phyloP scores from a whole-genome alignment of 1,284 basidiomycete species.

The Leccinum insolens region DNA sequence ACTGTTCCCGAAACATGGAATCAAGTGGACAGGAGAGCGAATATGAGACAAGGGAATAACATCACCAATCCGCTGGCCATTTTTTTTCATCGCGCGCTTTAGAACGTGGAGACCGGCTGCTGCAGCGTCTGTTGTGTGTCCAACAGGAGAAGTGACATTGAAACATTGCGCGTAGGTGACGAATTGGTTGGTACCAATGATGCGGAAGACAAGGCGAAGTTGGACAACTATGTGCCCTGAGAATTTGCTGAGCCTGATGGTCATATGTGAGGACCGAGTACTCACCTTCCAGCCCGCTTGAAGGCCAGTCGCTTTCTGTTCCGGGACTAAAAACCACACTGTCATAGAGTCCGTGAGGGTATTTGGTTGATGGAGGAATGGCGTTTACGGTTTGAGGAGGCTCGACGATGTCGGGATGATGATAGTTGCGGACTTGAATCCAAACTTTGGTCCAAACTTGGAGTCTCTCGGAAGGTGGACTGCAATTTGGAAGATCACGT shows the following conservation, averaged over 20 bases:
- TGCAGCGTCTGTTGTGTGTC: neutral
- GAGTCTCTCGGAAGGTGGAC: neutral
- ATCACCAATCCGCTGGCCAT: neutral
- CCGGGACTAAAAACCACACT: neutral
- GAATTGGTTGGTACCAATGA: neutral
- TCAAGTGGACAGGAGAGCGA: neutral
- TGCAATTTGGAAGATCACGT: neutral
- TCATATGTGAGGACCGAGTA: neutral
- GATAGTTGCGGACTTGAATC: neutral
- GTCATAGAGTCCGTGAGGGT: neutral
- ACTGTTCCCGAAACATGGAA: neutral
- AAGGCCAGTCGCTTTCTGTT: neutral
- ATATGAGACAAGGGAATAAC: neutral
- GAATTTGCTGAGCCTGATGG: neutral
- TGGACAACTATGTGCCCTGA: neutral
- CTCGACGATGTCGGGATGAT: neutral
- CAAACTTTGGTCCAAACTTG: conserved; percentile 1
- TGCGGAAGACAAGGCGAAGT: neutral
- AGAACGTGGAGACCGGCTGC: neutral
- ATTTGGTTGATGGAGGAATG: neutral
- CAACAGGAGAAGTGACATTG: neutral
- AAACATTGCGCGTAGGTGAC: neutral
- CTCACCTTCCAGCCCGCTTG: neutral
- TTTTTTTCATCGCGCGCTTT: neutral
- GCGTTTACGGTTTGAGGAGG: neutral